Conservation (phyloP, 1,139 yeast genomes). For the Starmera stellimalicola region DNA sequence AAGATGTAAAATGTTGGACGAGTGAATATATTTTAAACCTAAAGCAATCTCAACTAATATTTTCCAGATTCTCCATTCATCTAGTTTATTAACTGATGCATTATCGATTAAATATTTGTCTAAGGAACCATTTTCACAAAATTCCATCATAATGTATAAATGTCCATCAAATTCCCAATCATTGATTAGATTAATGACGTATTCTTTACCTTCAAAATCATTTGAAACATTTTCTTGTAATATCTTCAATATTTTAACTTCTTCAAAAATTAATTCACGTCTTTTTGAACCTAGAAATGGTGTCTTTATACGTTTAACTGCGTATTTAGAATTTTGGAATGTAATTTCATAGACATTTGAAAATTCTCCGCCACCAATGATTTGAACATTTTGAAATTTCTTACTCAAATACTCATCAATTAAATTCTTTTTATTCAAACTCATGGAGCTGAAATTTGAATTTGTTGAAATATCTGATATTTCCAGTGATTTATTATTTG, state of each 20-base stretch:
- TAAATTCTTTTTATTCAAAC: slow-evolving; percentile 2
- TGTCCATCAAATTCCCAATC: slow-evolving; percentile 72
- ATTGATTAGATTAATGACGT: slow-evolving; percentile 68
- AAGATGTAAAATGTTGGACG: slow-evolving; percentile 64
- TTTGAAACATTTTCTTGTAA: slow-evolving; percentile 29
- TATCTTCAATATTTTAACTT: slow-evolving; percentile 41
- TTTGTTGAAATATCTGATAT: slow-evolving; percentile 9
- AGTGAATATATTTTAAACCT: slow-evolving; percentile 78
- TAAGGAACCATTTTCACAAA: slow-evolving; percentile 88
- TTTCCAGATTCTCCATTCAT: slow-evolving; percentile 98
- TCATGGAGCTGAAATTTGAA: slow-evolving; percentile 8
- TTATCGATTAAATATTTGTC: slow-evolving; percentile 73
- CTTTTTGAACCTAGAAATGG: slow-evolving; percentile 43
- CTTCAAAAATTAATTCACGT: slow-evolving; percentile 42
- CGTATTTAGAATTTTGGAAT: slow-evolving; percentile 58
- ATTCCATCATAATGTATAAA: slow-evolving; percentile 89
- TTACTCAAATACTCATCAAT: slow-evolving; percentile 40
- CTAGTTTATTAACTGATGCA: slow-evolving; percentile 66
- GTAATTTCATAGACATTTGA: slow-evolving; percentile 77
- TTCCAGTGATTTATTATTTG: slow-evolving; percentile 11
- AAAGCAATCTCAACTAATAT: slow-evolving; percentile 71
- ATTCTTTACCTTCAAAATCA: slow-evolving; percentile 73
- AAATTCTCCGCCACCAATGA: slow-evolving; percentile 81
- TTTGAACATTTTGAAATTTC: slow-evolving; percentile 62
- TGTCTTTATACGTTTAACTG: slow-evolving; percentile 72